These are phyloP conservation scores for Medicago ruthenica DNA, from an alignment of 306 rosid species.

Conservation along the genomic window DNA sequence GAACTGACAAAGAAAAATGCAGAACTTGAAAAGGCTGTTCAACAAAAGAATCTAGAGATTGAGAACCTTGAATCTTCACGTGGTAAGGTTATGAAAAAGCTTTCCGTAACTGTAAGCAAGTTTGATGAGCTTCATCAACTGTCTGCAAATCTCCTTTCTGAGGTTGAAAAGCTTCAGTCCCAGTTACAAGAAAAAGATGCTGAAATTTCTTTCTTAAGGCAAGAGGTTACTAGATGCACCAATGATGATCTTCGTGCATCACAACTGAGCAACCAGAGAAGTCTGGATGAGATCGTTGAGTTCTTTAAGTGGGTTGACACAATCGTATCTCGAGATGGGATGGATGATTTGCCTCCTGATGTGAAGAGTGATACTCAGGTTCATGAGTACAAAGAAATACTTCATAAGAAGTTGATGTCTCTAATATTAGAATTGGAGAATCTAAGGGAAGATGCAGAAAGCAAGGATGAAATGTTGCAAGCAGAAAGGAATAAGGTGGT, in stretches of 20 bases:
- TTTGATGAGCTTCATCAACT: constrained; percentile 96
- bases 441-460: constrained; percentile 61
- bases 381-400: constrained; percentile 69
- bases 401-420: constrained; percentile 66
- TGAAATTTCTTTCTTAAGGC: constrained; percentile 95
- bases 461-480: constrained; percentile 76
- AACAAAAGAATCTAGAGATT: constrained; percentile 71
- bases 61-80: constrained; percentile 79
- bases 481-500: constrained; percentile 74
- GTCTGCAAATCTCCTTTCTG: constrained; percentile 83
- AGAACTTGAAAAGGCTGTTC: constrained; percentile 72
- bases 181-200: constrained; percentile 94
- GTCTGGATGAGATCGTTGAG: constrained; percentile 69
- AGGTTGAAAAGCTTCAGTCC: constrained; percentile 90
- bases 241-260: constrained; percentile 88
- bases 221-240: constrained; percentile 95
- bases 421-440: constrained; percentile 70
- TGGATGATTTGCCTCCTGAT: constrained; percentile 54
- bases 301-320: constrained; percentile 75
- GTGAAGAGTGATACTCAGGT: constrained; percentile 53
- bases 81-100: constrained; percentile 81
- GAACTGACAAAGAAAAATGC: constrained; percentile 62
- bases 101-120: constrained; percentile 79
- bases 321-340: constrained; percentile 58
- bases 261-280: constrained; percentile 67